Percentiles rank a stretch among this genome's conserved stretches.
These are phyloP conservation scores for Artemisia tridentata DNA, from an alignment of 129 eudicot genomes.

Conservation along the genomic window DNA sequence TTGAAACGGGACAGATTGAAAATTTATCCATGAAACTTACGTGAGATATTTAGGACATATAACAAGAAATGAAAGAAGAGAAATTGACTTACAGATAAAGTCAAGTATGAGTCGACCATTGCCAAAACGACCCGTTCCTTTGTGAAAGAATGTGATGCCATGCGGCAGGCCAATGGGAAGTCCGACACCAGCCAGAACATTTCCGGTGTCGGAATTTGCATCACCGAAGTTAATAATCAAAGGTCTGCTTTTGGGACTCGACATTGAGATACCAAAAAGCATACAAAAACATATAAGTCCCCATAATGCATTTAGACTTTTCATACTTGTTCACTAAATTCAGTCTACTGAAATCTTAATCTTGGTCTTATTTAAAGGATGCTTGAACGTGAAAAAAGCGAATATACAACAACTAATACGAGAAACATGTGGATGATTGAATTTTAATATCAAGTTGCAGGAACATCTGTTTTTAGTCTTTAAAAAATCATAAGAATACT, in stretches of 20 bases:
- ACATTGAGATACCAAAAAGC: constrained; percentile 9
- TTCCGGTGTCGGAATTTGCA: constrained; percentile 39
- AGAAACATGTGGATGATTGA: neutral
- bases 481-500: neutral
- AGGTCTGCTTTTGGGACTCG: constrained; percentile 11
- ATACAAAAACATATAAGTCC: constrained; percentile 8
- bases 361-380: constrained; percentile 13
- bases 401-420: neutral
- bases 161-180: constrained; percentile 45
- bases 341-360: constrained; percentile 9
- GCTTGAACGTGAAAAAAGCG: neutral
- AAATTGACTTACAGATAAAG: constrained; percentile 31
- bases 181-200: constrained; percentile 39
- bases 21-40: no score
- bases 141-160: constrained; percentile 44
- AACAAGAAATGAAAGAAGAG: neutral
- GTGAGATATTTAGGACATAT: neutral
- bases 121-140: constrained; percentile 45
- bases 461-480: neutral
- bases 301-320: constrained; percentile 9
- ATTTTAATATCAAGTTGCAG: constrained; percentile 13
- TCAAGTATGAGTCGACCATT: constrained; percentile 40
- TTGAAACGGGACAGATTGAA: neutral
- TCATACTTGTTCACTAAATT: constrained; percentile 12
- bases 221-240: constrained; percentile 39